Percentiles rank a stretch among this genome's conserved stretches.
Evolutionary conservation across 2,329 filamentous ascomycete genomes (phyloP).

Genomic region (Phyllosticta citriasiana): DNA sequence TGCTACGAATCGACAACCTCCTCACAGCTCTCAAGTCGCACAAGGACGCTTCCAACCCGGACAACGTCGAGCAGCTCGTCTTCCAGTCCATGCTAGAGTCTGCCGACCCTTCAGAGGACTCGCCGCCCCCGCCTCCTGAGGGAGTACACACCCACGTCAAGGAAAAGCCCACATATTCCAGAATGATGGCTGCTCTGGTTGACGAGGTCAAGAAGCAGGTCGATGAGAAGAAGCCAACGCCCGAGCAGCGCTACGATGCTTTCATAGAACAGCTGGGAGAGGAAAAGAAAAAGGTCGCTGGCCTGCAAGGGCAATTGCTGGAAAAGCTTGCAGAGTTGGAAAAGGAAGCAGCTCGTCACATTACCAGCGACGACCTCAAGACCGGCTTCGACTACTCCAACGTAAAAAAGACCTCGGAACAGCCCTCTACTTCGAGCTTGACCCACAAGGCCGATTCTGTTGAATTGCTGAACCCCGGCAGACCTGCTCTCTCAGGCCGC

Average conservation of each 20-base stretch:
- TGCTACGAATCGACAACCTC: conserved; percentile 71
- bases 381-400: conserved; percentile 85
- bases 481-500: conserved; percentile 22
- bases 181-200: conserved; percentile 96
- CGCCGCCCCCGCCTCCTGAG: conserved; percentile 65
- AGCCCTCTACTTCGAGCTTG: conserved; percentile 28
- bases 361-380: conserved; percentile 83
- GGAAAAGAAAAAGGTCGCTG: conserved; percentile 68
- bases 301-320: conserved; percentile 65
- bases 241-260: conserved; percentile 54
- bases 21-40: conserved; percentile 66
- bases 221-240: conserved; percentile 58
- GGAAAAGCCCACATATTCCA: conserved; percentile 74
- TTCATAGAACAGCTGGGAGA: conserved; percentile 70
- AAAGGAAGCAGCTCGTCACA: conserved; percentile 76
- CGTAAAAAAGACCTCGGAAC: conserved; percentile 39
- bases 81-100: conserved; percentile 85
- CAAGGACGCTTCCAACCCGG: conserved; percentile 50
- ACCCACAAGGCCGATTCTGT: conserved; percentile 32
- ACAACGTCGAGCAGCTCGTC: conserved; percentile 59
- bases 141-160: conserved; percentile 68
- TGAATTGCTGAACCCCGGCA: conserved; percentile 66
- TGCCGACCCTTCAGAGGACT: conserved; percentile 60
- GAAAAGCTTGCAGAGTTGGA: conserved; percentile 71
- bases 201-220: conserved; percentile 86